Evolutionary conservation across 2,329 filamentous ascomycete genomes (phyloP).

Genomic region (Scolecobasidium constrictum): DNA sequence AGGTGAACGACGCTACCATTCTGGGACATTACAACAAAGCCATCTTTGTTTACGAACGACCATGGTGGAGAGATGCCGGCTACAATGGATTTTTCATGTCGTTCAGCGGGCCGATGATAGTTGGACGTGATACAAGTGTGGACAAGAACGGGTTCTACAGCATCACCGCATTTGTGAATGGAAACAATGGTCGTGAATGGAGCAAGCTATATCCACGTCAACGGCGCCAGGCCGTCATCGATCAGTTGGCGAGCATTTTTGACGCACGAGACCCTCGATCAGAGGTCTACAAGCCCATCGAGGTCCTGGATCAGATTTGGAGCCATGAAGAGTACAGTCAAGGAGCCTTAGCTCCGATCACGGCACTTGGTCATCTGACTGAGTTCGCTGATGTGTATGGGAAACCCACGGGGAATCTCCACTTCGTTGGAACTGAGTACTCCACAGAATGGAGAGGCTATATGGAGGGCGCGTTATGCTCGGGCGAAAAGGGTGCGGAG

Average conservation of each 20-base stretch:
- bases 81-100: slow-evolving; percentile 37
- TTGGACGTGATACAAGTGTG: slow-evolving; percentile 35
- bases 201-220: not conserved
- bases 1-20: slow-evolving; percentile 22
- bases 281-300: not conserved
- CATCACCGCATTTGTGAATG: slow-evolving; percentile 32
- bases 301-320: not conserved
- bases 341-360: not conserved
- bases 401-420: slow-evolving; percentile 18
- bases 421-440: slow-evolving; percentile 4
- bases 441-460: slow-evolving; percentile 7
- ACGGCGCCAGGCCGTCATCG: not conserved
- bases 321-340: not conserved
- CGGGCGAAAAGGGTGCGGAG: slow-evolving; percentile 6
- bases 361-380: slow-evolving; percentile 16
- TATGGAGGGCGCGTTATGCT: slow-evolving; percentile 8
- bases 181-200: slow-evolving; percentile 28
- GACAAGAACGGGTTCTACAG: slow-evolving; percentile 17
- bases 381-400: slow-evolving; percentile 42
- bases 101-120: slow-evolving; percentile 32
- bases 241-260: not conserved
- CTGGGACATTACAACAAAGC: slow-evolving; percentile 43
- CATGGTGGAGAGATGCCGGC: slow-evolving; percentile 36
- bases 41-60: slow-evolving; percentile 33
- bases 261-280: not conserved